Percentiles rank a stretch among this genome's conserved stretches.
Evolutionary conservation across 164 flowering plant species (phyloP).

Genomic region (Vitis labrusca): DNA sequence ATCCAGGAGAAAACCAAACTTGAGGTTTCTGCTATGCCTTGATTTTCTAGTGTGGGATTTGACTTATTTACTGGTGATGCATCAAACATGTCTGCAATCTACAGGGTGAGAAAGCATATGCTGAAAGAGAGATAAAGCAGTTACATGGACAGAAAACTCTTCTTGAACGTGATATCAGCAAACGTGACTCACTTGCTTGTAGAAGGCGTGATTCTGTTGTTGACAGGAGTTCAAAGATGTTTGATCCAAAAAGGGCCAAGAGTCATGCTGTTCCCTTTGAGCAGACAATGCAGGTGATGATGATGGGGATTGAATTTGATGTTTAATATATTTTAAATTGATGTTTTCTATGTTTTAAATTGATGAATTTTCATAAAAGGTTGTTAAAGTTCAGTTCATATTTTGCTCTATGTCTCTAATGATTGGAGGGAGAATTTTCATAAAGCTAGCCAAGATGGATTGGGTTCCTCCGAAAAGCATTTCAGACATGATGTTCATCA

Average conservation of each 20-base stretch:
- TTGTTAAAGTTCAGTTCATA: no score
- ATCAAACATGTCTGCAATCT: conserved; percentile 1
- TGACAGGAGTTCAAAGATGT: conserved; percentile 42
- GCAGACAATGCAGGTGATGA: conserved; percentile 48
- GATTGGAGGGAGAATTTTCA: no score
- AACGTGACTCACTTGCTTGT: conserved; percentile 64
- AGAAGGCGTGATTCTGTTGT: conserved; percentile 68
- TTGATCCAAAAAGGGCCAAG: conserved; percentile 52
- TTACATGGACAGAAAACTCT: conserved; percentile 69
- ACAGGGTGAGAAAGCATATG: conserved; percentile 85
- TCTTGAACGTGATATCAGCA: conserved; percentile 81
- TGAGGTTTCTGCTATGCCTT: conserved; percentile 50
- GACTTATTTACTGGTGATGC: neutral
- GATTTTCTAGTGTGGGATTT: neutral
- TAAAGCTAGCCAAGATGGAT: no score
- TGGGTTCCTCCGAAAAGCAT: no score
- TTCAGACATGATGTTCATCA: no score
- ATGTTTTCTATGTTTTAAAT: no score
- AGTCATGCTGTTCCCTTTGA: conserved; percentile 29
- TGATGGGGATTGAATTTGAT: neutral
- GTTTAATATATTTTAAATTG: neutral
- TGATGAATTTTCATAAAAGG: no score
- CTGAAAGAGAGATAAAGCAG: conserved; percentile 74
- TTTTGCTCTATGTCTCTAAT: no score
- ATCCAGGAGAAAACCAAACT: conserved; percentile 90